A percentile compares a stretch with the other conserved stretches of the same genome.
Conservation (phyloP, 2,329 filamentous ascomycete species). For the Ascosphaera acerosa region DNA sequence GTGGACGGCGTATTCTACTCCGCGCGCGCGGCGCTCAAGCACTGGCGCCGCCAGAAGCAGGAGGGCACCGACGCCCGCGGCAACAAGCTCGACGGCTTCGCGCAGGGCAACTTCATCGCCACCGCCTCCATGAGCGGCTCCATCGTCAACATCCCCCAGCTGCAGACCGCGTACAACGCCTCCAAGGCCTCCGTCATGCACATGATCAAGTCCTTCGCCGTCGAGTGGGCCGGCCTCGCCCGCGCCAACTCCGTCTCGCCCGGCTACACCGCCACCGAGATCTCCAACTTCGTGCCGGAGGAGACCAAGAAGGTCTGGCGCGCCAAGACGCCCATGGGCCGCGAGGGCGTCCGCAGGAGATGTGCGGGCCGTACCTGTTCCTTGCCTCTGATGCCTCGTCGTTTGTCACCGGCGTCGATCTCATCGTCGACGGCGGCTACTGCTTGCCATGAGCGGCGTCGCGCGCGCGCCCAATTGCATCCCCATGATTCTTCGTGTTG, state of each 20-base stretch:
- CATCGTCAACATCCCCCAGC: conserved; percentile 52
- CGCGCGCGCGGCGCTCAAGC: conserved; percentile 39
- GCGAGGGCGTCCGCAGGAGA: conserved; percentile 48
- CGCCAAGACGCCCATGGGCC: conserved; percentile 55
- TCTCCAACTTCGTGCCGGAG: conserved; percentile 36
- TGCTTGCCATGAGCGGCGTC: conserved; percentile 19
- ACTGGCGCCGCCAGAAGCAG: conserved; percentile 45
- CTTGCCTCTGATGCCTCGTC: conserved; percentile 59
- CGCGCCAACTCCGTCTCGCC: conserved; percentile 48
- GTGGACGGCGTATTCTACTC: conserved; percentile 58
- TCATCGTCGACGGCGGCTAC: conserved; percentile 56
- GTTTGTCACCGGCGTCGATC: conserved; percentile 52
- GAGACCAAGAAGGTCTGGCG: conserved; percentile 51
- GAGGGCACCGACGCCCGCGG: conserved; percentile 39
- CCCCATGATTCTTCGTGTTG: too few relatives aligned
- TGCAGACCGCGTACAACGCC: conserved; percentile 49
- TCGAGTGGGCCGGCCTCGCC: conserved; percentile 55
- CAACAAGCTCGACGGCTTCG: conserved; percentile 33
- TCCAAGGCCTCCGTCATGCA: conserved; percentile 38
- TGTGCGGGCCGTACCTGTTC: conserved; percentile 65
- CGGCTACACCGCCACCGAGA: conserved; percentile 51
- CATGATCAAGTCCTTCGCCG: conserved; percentile 37
- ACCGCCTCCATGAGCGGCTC: conserved; percentile 58
- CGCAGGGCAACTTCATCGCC: conserved; percentile 45
- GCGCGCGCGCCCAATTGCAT: too few relatives aligned